Conservation (phyloP, 345 rosid genomes). For the Brassica incana region DNA sequence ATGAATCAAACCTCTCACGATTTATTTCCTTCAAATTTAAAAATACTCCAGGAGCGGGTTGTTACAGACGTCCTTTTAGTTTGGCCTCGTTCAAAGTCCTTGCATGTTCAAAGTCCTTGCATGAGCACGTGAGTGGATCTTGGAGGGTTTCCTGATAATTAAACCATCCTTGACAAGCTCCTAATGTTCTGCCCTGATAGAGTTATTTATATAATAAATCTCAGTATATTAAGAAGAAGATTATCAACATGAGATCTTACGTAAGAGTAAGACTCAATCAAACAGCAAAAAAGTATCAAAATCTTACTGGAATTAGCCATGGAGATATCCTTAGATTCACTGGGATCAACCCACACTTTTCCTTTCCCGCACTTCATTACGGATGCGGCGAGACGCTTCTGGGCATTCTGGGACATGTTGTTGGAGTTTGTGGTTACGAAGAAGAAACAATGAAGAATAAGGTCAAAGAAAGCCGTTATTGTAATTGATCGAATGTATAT, state of each 20-base stretch:
- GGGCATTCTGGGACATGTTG: constrained; percentile 1
- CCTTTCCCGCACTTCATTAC: constrained; percentile 67
- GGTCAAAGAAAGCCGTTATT: too few relatives aligned
- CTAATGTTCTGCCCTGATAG: too few relatives aligned
- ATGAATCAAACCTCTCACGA: too few relatives aligned
- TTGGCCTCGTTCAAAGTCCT: constrained; percentile 74
- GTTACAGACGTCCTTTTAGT: constrained; percentile 59
- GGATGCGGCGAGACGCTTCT: constrained; percentile 74
- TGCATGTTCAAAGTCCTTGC: too few relatives aligned
- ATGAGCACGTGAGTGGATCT: constrained; percentile 80
- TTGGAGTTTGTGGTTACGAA: too few relatives aligned
- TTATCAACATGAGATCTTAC: not conserved
- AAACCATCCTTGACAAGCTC: constrained; percentile 70
- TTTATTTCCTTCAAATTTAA: too few relatives aligned
- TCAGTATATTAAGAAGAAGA: too few relatives aligned
- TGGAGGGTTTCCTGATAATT: constrained; percentile 69
- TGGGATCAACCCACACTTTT: constrained; percentile 77
- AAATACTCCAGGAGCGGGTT: too few relatives aligned
- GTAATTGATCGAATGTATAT: not conserved
- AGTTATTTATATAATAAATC: too few relatives aligned
- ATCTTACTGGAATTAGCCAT: constrained; percentile 75
- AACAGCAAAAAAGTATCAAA: not conserved
- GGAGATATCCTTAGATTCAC: constrained; percentile 62
- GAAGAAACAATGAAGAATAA: too few relatives aligned
- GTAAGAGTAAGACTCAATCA: not conserved